Base-by-base conservation (phyloP, 495 filamentous ascomycete genomes). In the Tuber melanosporum region DNA sequence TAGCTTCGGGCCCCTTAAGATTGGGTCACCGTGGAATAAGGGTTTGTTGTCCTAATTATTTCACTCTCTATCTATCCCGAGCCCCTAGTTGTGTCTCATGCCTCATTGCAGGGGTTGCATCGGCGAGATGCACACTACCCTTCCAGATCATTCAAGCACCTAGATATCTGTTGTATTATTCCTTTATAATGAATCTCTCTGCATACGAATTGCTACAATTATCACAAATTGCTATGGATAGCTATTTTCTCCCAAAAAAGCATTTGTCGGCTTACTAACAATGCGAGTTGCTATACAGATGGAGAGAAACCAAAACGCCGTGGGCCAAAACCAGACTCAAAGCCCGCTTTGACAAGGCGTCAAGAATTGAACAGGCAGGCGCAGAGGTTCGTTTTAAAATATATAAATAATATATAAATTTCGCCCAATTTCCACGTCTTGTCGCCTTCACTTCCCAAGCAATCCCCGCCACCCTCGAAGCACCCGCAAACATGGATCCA, bases 311-410 rank as follows among this genome's bases (percentile, higher is more conserved):
- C 93, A 6, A 99, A 99, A 85, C 89, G 92, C 75, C 89, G 95
- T 81, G 95, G 95, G 3, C 95, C 95, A 0, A 99, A 99, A 81
- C 95, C 95, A 42, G 95, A 98, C 84, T 96, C 93, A 86, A 97
- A 97, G 81, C 95, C 95, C 6, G 94, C 95, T 71, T 85, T 96
- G 79, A 99, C 94, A n/a, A 87, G 95, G 57, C 88, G 94, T 71
- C 95, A 99, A 82, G 95, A 99, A 83, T 85, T 98, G 71, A 99
- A 99, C 83, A 89, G 95, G 74, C 94, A 98, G 86, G 95, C 95
- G 43, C 95, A 99, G 85, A 91, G 95, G 94, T 95, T 90, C 81
- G 83, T 76, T 46, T 75, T 19, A 43, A 17, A 26, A 26, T 36
- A 73, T 36, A 26, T 76, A 52, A 43, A 43, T 43, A 41, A 41